Percentiles rank a stretch among this genome's conserved stretches.
These are phyloP conservation scores for Seminavis robusta DNA, from an alignment of 108 stramenopile genomes.

Conservation along the genomic window DNA sequence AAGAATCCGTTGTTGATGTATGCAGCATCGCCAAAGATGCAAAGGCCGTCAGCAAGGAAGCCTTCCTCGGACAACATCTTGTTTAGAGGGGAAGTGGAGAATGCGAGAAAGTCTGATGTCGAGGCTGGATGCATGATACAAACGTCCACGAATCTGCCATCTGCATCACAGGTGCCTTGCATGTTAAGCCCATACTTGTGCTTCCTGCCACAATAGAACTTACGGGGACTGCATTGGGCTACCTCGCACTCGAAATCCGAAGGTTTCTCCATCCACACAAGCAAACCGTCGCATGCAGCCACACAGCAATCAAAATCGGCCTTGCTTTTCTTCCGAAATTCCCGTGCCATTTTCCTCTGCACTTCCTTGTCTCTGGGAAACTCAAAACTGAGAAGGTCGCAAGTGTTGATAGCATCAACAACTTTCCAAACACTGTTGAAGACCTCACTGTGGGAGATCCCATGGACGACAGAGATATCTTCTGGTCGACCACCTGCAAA, in stretches of 20 bases:
- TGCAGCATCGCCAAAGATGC: conserved; percentile 30
- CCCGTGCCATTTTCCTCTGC: conserved; percentile 19
- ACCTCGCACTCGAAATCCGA: background rate
- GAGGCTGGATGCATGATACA: conserved; percentile 9
- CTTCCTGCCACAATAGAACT: conserved; percentile 33
- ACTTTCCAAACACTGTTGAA: conserved; percentile 10
- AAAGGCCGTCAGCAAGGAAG: conserved; percentile 7
- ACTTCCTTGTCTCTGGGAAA: conserved; percentile 15
- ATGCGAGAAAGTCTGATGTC: conserved; percentile 15
- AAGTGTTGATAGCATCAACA: conserved; percentile 13
- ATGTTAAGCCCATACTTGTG: conserved; percentile 32
- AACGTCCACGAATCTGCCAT: conserved; percentile 16
- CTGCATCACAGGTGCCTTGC: conserved; percentile 16
- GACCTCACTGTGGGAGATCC: conserved; percentile 4
- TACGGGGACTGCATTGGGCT: conserved; percentile 4
- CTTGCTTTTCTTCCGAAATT: conserved; percentile 15
- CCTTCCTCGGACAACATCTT: conserved; percentile 4
- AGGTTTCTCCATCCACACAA: conserved; percentile 33
- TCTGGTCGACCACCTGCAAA: conserved; percentile 17
- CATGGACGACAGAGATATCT: conserved; percentile 9
- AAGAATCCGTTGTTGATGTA: conserved; percentile 27
- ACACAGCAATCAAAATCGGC: conserved; percentile 20
- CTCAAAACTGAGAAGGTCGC: conserved; percentile 3
- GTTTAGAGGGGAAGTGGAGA: conserved; percentile 2
- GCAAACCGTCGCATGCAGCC: conserved; percentile 38